Conservation (phyloP, 2,329 filamentous ascomycete species). For the Monilinia vaccinii-corymbosi region DNA sequence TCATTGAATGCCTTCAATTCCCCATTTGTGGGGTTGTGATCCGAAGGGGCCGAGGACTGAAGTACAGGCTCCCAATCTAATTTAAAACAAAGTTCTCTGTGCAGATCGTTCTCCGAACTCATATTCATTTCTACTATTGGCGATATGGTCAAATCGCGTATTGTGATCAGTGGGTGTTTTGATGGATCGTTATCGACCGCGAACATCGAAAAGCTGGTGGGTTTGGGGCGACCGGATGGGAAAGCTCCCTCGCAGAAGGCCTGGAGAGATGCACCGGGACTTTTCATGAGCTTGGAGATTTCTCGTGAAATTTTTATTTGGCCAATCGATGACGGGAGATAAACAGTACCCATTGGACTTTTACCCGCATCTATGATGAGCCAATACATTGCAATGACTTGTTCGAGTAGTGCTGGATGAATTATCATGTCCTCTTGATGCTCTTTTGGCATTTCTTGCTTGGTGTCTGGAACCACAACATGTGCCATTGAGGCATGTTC, state of each 20-base stretch:
- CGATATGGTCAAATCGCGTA: constrained; percentile 34
- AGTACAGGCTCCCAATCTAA: constrained; percentile 36
- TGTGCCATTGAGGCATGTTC: neutral
- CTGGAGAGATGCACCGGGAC: constrained; percentile 29
- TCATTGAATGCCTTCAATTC: neutral
- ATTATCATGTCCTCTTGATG: constrained; percentile 38
- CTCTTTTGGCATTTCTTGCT: constrained; percentile 29
- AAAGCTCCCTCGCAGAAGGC: constrained; percentile 33
- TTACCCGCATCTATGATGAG: neutral
- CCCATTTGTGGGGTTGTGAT: constrained; percentile 19
- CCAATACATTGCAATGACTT: constrained; percentile 30
- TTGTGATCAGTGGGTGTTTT: constrained; percentile 31
- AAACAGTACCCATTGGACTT: neutral
- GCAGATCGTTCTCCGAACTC: constrained; percentile 23
- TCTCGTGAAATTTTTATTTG: constrained; percentile 32
- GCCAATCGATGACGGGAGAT: constrained; percentile 13
- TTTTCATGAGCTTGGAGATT: constrained; percentile 31
- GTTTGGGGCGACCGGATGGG: constrained; percentile 20
- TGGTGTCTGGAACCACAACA: constrained; percentile 7
- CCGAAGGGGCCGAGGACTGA: constrained; percentile 21
- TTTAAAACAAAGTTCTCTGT: constrained; percentile 40
- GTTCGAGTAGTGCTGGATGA: constrained; percentile 49
- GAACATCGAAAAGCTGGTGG: constrained; percentile 34
- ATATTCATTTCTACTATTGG: constrained; percentile 34
- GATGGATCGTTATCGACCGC: constrained; percentile 25